Conservation (phyloP, 2,329 filamentous ascomycete genomes). For the Acrocalymma vagum region DNA sequence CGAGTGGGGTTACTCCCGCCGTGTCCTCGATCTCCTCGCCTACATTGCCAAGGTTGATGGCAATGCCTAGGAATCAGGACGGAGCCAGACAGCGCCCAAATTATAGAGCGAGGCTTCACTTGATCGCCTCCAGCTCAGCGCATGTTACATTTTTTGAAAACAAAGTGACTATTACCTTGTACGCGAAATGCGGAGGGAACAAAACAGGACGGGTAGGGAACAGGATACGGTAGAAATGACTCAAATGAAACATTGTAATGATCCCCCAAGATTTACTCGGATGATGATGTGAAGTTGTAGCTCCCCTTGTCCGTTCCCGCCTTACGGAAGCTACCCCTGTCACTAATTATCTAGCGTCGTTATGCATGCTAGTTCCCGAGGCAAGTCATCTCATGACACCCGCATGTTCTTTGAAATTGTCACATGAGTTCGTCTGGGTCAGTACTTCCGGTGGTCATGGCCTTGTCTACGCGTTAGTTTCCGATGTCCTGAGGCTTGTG, state of each 20-base stretch:
- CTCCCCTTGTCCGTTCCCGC: constrained; percentile 16
- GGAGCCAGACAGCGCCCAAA: constrained; percentile 43
- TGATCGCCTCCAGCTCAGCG: constrained; percentile 13
- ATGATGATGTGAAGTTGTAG: constrained; percentile 12
- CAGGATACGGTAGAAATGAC: constrained; percentile 37
- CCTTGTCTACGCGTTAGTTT: constrained; percentile 17
- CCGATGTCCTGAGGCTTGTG: constrained; percentile 11
- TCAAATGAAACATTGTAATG: constrained; percentile 21
- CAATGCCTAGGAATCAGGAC: constrained; percentile 52
- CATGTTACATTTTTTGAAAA: constrained; percentile 4
- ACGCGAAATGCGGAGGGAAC: no score
- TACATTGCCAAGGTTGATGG: constrained; percentile 56
- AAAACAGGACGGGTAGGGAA: constrained; percentile 24
- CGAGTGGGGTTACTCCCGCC: constrained; percentile 99
- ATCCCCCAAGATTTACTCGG: background rate
- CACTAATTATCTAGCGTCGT: constrained; percentile 28
- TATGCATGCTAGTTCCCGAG: constrained; percentile 27
- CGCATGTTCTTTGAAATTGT: constrained; percentile 3
- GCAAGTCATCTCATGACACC: constrained; percentile 3
- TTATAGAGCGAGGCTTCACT: constrained; percentile 27
- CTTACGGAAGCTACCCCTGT: constrained; percentile 28
- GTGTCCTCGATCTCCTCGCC: constrained; percentile 60
- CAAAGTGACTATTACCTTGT: constrained; percentile 1
- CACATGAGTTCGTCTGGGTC: constrained; percentile 8
- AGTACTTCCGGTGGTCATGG: background rate